phyloP scores from a whole-genome alignment of 2,329 filamentous ascomycete species.

The Venturia carpophila region DNA sequence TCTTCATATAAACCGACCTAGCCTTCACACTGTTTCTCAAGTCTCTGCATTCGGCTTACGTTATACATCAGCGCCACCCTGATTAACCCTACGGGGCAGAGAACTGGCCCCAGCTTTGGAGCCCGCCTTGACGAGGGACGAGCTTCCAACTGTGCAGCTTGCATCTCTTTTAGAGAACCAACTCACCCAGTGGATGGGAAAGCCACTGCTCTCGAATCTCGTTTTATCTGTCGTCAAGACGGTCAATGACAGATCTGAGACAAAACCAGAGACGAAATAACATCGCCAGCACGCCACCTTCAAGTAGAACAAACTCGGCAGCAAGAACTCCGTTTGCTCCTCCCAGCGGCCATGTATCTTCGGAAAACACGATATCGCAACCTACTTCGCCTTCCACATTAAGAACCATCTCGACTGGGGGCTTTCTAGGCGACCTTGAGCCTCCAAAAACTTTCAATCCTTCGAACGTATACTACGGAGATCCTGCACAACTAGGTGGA shows the following conservation, averaged over 20 bases:
- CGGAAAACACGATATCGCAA: constrained; percentile 9
- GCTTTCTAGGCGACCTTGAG: neutral
- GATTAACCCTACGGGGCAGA: neutral
- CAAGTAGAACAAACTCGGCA: neutral
- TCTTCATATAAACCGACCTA: neutral
- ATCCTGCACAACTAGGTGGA: constrained; percentile 14
- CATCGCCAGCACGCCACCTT: neutral
- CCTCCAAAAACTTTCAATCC: neutral
- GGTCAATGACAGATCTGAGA: constrained; percentile 11
- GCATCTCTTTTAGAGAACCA: neutral
- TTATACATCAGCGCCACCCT: constrained; percentile 3
- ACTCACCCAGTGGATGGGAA: constrained; percentile 2
- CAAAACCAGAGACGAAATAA: neutral
- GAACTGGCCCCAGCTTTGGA: neutral
- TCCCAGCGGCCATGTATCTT: constrained; percentile 6
- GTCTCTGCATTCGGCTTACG: neutral
- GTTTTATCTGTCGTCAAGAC: neutral
- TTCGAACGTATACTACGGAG: neutral
- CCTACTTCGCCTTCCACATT: constrained; percentile 11
- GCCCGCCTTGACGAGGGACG: constrained; percentile 8
- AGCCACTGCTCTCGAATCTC: neutral
- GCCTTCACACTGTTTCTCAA: neutral
- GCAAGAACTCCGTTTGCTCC: neutral
- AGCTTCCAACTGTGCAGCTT: neutral
- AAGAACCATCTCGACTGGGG: neutral